These are phyloP conservation scores for Halenospora varia DNA, from an alignment of 495 filamentous ascomycete species.

Conservation along the genomic window DNA sequence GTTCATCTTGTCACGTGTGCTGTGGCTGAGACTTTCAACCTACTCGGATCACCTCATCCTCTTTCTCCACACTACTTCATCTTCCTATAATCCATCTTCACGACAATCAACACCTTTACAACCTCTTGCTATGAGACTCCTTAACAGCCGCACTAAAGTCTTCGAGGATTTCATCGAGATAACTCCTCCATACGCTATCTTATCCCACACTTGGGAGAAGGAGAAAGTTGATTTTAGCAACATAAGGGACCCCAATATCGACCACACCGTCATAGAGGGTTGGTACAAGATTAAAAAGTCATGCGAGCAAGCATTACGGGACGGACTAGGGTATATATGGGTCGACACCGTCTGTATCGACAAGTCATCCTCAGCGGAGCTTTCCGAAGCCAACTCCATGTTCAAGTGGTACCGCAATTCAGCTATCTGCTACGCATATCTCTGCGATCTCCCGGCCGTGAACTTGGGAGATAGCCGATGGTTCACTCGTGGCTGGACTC, in stretches of 20 bases:
- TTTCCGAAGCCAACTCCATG: too few relatives aligned
- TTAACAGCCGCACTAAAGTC: too few relatives aligned
- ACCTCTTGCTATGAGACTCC: too few relatives aligned
- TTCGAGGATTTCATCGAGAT: too few relatives aligned
- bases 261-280: background rate
- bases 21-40: too few relatives aligned
- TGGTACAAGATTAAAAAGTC: slow-evolving; percentile 1
- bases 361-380: slow-evolving; percentile 15
- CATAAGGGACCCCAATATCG: background rate
- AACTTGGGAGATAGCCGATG: background rate
- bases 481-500: too few relatives aligned
- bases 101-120: too few relatives aligned
- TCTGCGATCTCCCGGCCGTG: slow-evolving; percentile 11
- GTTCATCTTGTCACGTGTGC: too few relatives aligned
- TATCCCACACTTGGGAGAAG: slow-evolving; percentile 7
- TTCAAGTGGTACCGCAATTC: slow-evolving; percentile 32
- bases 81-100: too few relatives aligned
- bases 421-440: slow-evolving; percentile 24
- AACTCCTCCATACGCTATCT: slow-evolving; percentile 11
- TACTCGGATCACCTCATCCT: too few relatives aligned
- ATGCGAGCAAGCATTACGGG: slow-evolving; percentile 10
- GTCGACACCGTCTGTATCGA: slow-evolving; percentile 36
- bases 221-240: slow-evolving; percentile 2
- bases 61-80: too few relatives aligned
- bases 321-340: slow-evolving; percentile 28